Conservation (phyloP, 108 stramenopile species). For the Fragilaria crotonensis region DNA sequence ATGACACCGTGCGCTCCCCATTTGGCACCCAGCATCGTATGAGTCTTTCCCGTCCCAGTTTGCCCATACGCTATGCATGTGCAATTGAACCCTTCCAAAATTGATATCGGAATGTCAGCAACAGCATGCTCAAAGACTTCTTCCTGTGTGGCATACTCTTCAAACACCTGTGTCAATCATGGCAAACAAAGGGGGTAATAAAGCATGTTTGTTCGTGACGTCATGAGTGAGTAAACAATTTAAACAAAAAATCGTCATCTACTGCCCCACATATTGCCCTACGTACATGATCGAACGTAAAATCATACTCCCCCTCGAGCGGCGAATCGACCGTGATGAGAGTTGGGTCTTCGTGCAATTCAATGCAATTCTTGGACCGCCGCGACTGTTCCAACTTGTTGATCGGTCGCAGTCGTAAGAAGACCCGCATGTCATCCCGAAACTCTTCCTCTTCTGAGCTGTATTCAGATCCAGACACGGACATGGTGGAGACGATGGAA, state of each 20-base stretch:
- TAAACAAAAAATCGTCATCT: neutral
- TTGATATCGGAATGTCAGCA: slow-evolving; percentile 12
- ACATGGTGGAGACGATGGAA: neutral
- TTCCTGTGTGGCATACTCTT: slow-evolving; percentile 34
- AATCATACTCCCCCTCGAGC: slow-evolving; percentile 44
- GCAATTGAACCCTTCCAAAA: slow-evolving; percentile 37
- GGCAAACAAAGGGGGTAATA: too few relatives aligned
- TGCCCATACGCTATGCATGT: slow-evolving; percentile 67
- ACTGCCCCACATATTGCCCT: slow-evolving; percentile 27
- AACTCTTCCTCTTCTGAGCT: neutral
- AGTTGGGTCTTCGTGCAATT: slow-evolving; percentile 29
- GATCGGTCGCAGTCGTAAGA: slow-evolving; percentile 58
- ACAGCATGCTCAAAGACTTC: slow-evolving; percentile 39
- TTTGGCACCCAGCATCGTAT: slow-evolving; percentile 40
- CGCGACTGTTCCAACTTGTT: slow-evolving; percentile 60
- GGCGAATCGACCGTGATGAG: slow-evolving; percentile 54
- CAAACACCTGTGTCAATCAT: slow-evolving; percentile 29
- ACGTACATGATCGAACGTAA: slow-evolving; percentile 44
- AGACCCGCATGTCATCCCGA: slow-evolving; percentile 36
- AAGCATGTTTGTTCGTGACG: neutral
- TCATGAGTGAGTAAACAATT: neutral
- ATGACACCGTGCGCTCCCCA: slow-evolving; percentile 1
- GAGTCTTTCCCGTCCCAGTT: slow-evolving; percentile 64
- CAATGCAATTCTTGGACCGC: slow-evolving; percentile 58
- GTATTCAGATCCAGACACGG: neutral